Evolutionary conservation across 2,329 filamentous ascomycete species (phyloP).

Genomic region (Calonectria montana): DNA sequence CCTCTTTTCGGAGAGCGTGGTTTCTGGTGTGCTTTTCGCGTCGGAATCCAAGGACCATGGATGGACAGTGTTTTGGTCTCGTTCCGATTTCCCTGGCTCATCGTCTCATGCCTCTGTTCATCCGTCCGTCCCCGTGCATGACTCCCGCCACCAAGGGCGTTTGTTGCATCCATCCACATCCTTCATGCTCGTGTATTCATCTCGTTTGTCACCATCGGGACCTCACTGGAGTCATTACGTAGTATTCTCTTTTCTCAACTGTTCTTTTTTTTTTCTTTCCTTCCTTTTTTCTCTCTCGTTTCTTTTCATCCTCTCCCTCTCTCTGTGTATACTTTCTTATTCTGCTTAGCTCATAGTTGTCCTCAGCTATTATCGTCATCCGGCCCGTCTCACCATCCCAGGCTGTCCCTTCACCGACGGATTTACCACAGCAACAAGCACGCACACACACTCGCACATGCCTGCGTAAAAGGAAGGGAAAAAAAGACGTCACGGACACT

Average conservation of each 20-base stretch:
- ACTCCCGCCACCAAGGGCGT: slow-evolving; percentile 1
- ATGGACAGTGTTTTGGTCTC: slow-evolving; percentile 10
- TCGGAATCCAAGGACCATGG: slow-evolving; percentile 10
- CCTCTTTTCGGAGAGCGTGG: slow-evolving; percentile 7
- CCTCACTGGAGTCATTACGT: slow-evolving; percentile 10
- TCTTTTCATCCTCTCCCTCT: slow-evolving; percentile 7
- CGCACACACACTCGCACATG: not conserved
- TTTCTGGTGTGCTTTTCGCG: slow-evolving; percentile 22
- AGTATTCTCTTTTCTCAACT: not conserved
- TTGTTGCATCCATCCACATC: slow-evolving; percentile 5
- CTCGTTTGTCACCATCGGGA: slow-evolving; percentile 7
- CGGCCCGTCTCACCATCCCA: not conserved
- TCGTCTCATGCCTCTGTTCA: slow-evolving; percentile 21
- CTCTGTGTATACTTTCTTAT: slow-evolving; percentile 3
- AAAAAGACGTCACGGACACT: not conserved
- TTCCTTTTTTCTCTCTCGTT: slow-evolving; percentile 1
- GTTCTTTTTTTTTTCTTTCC: slow-evolving; percentile 20
- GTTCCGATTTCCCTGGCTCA: slow-evolving; percentile 24
- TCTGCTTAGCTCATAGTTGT: slow-evolving; percentile 4
- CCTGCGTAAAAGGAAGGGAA: not conserved
- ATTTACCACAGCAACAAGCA: slow-evolving; percentile 18
- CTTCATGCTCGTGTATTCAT: slow-evolving; percentile 1
- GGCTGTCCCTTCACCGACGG: slow-evolving; percentile 3
- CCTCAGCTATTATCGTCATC: not conserved
- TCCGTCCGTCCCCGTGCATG: slow-evolving; percentile 5